Evolutionary conservation across 768 basidiomycete genomes (phyloP).

Genomic region (Mycena chlorophos): DNA sequence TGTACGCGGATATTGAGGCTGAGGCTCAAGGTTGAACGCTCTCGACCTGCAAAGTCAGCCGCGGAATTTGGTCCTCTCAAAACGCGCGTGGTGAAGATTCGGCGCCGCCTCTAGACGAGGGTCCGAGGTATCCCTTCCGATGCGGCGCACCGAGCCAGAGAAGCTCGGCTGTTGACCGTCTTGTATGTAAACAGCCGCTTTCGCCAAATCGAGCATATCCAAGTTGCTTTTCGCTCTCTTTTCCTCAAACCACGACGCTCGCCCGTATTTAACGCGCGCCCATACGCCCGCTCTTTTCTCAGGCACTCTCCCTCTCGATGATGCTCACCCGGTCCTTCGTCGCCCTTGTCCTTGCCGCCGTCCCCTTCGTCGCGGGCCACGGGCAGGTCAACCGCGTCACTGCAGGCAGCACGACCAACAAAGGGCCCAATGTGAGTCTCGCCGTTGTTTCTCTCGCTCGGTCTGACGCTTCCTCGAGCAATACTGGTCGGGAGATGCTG

Average conservation of each 20-base stretch:
- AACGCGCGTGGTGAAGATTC: neutral
- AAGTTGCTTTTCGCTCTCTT: neutral
- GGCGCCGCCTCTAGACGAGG: neutral
- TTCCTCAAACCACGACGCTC: neutral
- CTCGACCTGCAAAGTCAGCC: neutral
- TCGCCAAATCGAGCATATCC: no score
- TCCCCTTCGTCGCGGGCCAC: constrained; percentile 19
- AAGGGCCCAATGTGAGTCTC: constrained; percentile 22
- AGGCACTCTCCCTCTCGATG: constrained; percentile 8
- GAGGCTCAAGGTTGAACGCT: neutral
- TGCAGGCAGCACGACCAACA: constrained; percentile 14
- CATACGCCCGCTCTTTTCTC: constrained; percentile 8
- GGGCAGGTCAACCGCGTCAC: constrained; percentile 23
- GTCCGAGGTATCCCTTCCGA: neutral
- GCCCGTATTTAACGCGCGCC: neutral
- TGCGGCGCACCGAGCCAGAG: neutral
- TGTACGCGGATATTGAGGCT: neutral
- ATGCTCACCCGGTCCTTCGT: constrained; percentile 10
- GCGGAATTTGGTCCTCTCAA: neutral
- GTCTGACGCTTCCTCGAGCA: constrained; percentile 5
- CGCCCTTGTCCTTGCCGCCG: constrained; percentile 8
- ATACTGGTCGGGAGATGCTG: constrained; percentile 20
- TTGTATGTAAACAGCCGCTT: neutral
- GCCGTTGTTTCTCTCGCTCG: neutral
- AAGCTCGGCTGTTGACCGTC: no score